Base-by-base conservation (phyloP, 208 protist genomes). In the Acanthamoeba divionensis region DNA sequence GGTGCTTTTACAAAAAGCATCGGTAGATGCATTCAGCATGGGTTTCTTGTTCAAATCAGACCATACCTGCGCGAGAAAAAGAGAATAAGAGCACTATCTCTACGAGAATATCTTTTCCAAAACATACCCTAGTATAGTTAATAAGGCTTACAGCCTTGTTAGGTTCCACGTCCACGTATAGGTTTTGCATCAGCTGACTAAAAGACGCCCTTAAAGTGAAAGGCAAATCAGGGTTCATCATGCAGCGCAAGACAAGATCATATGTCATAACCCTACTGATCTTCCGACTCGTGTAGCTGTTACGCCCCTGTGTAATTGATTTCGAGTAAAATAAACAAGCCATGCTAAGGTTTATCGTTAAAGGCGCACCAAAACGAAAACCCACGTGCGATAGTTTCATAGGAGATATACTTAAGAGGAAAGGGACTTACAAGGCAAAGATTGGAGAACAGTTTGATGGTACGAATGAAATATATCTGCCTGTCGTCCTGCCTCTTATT, bases 61-160 rank as follows among this genome's bases (percentile, higher is more conserved):
- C 75, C 75, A 85, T 38, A 85, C 75, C 0, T 71, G n/a, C n/a
- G n/a, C n/a, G n/a, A n/a, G n/a, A n/a, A n/a, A n/a, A n/a, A n/a
- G n/a, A n/a, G n/a, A n/a, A n/a, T n/a, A n/a, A n/a, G n/a, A n/a
- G n/a, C n/a, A n/a, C n/a, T n/a, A n/a, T n/a, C n/a, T n/a, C n/a
- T n/a, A n/a, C n/a, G n/a, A n/a, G n/a, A n/a, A n/a, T n/a, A n/a
- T n/a, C n/a, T n/a, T n/a, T n/a, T n/a, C n/a, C n/a, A n/a, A n/a
- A n/a, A n/a, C n/a, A 18, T 21, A 80, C 36, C 12, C 79, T 18
- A 13, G 79, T 88, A 45, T 88, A 88, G 57, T 88, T 88, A 60
- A 88, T 38, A 9, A 69, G 41, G 10, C n/a, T 36, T 38, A 88
- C 33, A 18, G 79, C 0, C 24, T 88, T 65, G 31, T 65, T 55